Conservation (phyloP, 352 stramenopile species). For the Globisporangium viniferum region DNA sequence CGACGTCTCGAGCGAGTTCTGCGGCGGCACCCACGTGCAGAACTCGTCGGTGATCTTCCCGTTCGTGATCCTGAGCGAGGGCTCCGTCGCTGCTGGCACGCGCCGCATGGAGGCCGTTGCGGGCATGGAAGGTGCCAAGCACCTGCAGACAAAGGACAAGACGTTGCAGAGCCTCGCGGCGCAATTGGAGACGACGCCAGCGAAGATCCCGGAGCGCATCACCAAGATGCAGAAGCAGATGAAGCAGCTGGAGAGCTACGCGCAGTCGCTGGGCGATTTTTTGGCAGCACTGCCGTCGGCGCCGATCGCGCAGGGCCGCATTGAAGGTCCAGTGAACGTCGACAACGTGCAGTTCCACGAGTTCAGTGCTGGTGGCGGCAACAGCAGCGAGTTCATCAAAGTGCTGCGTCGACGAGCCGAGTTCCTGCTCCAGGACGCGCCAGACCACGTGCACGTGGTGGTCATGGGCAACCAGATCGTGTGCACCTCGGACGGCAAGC, state of each 20-base stretch:
- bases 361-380: background rate
- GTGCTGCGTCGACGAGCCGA: conserved; percentile 64
- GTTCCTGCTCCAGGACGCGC: conserved; percentile 33
- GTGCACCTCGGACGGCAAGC: conserved; percentile 35
- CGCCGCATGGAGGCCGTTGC: conserved; percentile 68
- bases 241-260: conserved; percentile 53
- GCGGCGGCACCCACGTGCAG: conserved; percentile 67
- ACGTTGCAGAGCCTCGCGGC: conserved; percentile 42
- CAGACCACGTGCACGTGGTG: conserved; percentile 43
- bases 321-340: conserved; percentile 15
- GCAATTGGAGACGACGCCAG: conserved; percentile 57
- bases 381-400: conserved; percentile 38
- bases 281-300: conserved; percentile 38
- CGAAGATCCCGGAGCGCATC: conserved; percentile 62
- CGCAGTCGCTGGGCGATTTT: conserved; percentile 49
- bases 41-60: conserved; percentile 53
- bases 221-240: conserved; percentile 69
- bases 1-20: conserved; percentile 63
- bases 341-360: conserved; percentile 36
- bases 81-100: conserved; percentile 74
- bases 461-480: conserved; percentile 47
- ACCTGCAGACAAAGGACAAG: conserved; percentile 60
- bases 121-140: conserved; percentile 41
- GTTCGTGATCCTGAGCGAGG: conserved; percentile 74
- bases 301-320: conserved; percentile 28